Conservation (phyloP, 768 basidiomycete species). For the Termitomyces sp. region DNA sequence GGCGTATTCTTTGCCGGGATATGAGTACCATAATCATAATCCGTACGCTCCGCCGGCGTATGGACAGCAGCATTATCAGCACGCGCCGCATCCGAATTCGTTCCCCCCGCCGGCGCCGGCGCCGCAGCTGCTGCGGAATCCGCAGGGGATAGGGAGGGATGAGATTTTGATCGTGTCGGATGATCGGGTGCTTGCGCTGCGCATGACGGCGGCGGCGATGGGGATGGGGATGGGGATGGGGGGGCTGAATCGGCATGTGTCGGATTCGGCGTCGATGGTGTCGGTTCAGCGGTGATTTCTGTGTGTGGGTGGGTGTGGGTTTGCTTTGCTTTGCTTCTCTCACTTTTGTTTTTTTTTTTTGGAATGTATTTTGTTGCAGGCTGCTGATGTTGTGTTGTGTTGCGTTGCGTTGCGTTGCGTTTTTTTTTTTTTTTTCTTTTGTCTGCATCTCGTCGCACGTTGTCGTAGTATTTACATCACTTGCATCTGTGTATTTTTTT, state of each 20-base stretch:
- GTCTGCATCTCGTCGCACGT: no score
- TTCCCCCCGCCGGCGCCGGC: no score
- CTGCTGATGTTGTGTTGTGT: no score
- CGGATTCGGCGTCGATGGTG: constrained; percentile 39
- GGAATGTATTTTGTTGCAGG: no score
- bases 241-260: constrained; percentile 30
- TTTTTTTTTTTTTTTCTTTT: no score
- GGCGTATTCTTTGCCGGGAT: constrained; percentile 20
- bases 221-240: constrained; percentile 5
- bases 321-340: neutral
- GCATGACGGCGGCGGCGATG: constrained; percentile 33
- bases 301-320: no score
- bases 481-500: neutral
- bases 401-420: no score
- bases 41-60: constrained; percentile 22
- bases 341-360: no score
- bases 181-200: constrained; percentile 73
- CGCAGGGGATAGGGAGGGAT: constrained; percentile 55
- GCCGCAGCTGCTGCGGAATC: constrained; percentile 23
- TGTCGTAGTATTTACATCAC: no score
- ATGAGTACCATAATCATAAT: constrained; percentile 22
- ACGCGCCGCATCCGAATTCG: constrained; percentile 27
- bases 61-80: constrained; percentile 17
- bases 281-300: constrained; percentile 30
- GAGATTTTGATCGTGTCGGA: constrained; percentile 91